Conservation (phyloP, 192 early-diverging fungal species). For the Geranomyces variabilis region DNA sequence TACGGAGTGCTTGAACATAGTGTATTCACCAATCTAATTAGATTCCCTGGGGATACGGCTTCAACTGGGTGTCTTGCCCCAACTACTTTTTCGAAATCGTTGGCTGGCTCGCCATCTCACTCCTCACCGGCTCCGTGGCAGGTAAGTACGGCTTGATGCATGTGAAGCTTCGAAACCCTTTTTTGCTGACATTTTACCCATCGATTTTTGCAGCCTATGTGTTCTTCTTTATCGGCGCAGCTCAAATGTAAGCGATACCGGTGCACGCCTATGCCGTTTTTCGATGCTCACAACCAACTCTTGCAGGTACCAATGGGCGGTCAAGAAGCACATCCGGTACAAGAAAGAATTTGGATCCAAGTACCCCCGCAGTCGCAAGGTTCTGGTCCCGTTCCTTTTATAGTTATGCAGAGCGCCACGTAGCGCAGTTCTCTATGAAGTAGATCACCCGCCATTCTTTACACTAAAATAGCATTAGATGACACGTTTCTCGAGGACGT, state of each 20-base stretch:
- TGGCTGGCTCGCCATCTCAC: constrained; percentile 76
- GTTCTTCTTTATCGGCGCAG: constrained; percentile 36
- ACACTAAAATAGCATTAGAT: too few species aligned
- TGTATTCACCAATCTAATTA: too few species aligned
- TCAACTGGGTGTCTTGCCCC: constrained; percentile 84
- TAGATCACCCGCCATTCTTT: too few species aligned
- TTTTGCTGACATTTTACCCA: background rate
- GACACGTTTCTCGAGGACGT: too few species aligned
- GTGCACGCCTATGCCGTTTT: constrained; percentile 64
- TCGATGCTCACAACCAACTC: constrained; percentile 46
- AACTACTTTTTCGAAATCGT: constrained; percentile 93
- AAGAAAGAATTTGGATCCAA: constrained; percentile 81
- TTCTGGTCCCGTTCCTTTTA: constrained; percentile 45
- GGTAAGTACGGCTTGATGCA: constrained; percentile 47
- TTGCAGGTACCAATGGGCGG: constrained; percentile 86
- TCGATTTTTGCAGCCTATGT: constrained; percentile 12
- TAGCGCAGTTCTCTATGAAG: too few species aligned
- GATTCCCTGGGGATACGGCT: constrained; percentile 92
- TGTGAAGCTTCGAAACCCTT: background rate
- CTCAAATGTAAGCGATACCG: constrained; percentile 25
- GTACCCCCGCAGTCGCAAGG: constrained; percentile 84
- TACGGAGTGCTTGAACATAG: too few species aligned
- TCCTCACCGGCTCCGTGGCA: constrained; percentile 72
- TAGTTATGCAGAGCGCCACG: constrained; percentile 1
- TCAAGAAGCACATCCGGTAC: constrained; percentile 95